phyloP scores from a whole-genome alignment of 495 filamentous ascomycete genomes.

The Neurospora tetrasperma region DNA sequence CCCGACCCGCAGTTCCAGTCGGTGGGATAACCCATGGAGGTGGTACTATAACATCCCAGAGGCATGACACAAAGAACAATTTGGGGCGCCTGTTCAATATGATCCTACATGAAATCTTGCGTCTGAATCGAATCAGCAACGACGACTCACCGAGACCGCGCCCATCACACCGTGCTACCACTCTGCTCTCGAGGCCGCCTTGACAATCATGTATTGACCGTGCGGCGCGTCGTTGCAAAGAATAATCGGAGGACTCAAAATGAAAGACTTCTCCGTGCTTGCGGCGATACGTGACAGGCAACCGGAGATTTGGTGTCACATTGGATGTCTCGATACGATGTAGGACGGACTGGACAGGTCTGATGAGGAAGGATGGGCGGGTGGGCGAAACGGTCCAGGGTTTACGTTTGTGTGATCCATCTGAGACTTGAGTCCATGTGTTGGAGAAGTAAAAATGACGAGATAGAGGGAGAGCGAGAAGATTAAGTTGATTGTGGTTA shows the following conservation, averaged over 20 bases:
- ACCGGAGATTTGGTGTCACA: not conserved
- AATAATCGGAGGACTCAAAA: not conserved
- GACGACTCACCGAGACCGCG: not conserved
- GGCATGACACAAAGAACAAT: not conserved
- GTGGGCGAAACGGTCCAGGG: not conserved
- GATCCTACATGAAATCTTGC: not conserved
- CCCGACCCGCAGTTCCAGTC: not conserved
- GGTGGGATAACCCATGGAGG: not conserved
- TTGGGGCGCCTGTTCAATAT: not conserved
- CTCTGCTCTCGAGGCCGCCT: not conserved
- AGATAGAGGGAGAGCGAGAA: not conserved
- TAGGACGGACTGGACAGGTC: not conserved
- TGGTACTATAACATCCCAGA: not conserved
- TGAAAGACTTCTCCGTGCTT: not conserved
- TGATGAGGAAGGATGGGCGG: not conserved
- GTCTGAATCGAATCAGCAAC: not conserved
- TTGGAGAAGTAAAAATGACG: not conserved
- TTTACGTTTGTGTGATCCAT: not conserved
- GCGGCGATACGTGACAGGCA: not conserved
- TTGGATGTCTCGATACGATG: not conserved
- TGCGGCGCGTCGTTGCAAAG: not conserved
- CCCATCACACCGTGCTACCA: not conserved
- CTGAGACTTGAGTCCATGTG: not conserved
- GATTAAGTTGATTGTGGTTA: not conserved
- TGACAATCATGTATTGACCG: not conserved